A percentile compares a stretch with the other conserved stretches of the same genome.
Conservation (phyloP, 208 protist genomes). For the Acanthamoeba divionensis region DNA sequence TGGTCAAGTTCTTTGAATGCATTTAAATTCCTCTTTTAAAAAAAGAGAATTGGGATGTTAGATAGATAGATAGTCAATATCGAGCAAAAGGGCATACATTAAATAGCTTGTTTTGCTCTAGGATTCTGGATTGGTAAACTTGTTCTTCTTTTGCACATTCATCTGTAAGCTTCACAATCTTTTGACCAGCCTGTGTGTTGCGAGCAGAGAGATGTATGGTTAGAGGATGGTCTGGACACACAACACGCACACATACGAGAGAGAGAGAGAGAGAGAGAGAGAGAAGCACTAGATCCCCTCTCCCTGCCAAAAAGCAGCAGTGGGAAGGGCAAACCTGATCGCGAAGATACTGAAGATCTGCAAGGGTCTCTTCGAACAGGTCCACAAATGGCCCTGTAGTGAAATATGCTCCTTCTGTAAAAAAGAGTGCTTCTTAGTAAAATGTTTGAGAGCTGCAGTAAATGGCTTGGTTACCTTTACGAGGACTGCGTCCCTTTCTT, state of each 20-base stretch:
- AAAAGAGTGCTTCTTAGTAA: neutral
- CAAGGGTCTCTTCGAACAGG: constrained; percentile 23
- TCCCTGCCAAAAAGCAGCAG: neutral
- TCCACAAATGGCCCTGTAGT: neutral
- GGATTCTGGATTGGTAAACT: neutral
- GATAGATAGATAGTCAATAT: neutral
- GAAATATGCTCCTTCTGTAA: neutral
- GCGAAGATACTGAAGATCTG: constrained; percentile 3
- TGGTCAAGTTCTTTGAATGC: constrained; percentile 12
- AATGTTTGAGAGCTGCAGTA: neutral
- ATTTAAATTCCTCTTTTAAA: neutral
- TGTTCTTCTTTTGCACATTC: neutral
- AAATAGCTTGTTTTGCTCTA: neutral
- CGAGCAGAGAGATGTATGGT: neutral
- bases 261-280: neutral
- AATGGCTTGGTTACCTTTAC: neutral
- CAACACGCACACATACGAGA: neutral
- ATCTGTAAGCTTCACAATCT: neutral
- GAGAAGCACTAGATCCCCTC: too few relatives aligned
- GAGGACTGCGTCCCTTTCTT: neutral
- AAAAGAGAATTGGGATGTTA: neutral
- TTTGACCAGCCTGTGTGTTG: neutral
- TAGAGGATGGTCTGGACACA: neutral
- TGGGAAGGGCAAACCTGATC: neutral
- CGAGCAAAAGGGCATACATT: neutral